These are phyloP conservation scores for Flueggea neowawraea DNA, from an alignment of 441 rosid genomes.

Conservation along the genomic window DNA sequence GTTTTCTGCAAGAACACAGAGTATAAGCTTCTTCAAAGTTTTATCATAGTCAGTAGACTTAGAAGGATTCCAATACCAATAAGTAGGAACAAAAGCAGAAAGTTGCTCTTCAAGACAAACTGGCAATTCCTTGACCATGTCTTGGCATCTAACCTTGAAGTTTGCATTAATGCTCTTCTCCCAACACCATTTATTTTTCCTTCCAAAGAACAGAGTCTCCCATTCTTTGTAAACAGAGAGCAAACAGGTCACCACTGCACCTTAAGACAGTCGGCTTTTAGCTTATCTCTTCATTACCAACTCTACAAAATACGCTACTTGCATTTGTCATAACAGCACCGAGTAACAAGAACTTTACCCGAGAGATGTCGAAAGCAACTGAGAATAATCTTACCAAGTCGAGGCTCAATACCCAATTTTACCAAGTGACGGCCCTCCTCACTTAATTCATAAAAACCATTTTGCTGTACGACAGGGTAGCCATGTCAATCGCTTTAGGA, in stretches of 20 bases:
- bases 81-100: slow-evolving; percentile 42
- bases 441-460: slow-evolving; percentile 53
- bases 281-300: slow-evolving; percentile 69
- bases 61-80: slow-evolving; percentile 70
- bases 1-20: slow-evolving; percentile 77
- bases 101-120: slow-evolving; percentile 63
- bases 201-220: slow-evolving; percentile 45
- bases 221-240: slow-evolving; percentile 85
- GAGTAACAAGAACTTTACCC: slow-evolving; percentile 80
- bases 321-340: slow-evolving; percentile 95
- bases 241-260: slow-evolving; percentile 85
- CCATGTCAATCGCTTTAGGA: slow-evolving; percentile 63
- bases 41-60: slow-evolving; percentile 36
- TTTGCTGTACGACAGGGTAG: slow-evolving; percentile 36
- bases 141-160: slow-evolving; percentile 83
- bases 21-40: slow-evolving; percentile 54
- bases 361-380: slow-evolving; percentile 44
- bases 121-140: slow-evolving; percentile 70
- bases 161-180: slow-evolving; percentile 93
- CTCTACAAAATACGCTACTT: slow-evolving; percentile 86
- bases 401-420: slow-evolving; percentile 88
- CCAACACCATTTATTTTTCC: slow-evolving; percentile 89
- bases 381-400: slow-evolving; percentile 77
- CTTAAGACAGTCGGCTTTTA: slow-evolving; percentile 79
- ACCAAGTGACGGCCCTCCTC: slow-evolving; percentile 56